Evolutionary conservation across 169 alveolate species (phyloP), one percentile per base, ranked within the genome.

Genomic region (Plasmodium falciparum): DNA sequence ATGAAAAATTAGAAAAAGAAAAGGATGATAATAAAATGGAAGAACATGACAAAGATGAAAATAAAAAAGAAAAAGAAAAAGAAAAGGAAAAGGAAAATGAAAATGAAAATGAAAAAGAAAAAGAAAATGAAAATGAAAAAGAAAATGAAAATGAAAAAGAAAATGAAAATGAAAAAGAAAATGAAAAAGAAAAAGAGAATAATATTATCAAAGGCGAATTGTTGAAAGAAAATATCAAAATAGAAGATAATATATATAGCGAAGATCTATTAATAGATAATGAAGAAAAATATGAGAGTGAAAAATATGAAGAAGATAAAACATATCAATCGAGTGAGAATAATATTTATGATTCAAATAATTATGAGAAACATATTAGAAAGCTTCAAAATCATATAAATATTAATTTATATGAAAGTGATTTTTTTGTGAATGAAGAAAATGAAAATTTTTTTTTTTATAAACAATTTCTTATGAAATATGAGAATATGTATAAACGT

Each of bases 381-480:
- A 58, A 63, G 56, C 9, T 83, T 49, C 80, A 83, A 56, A 69
- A 72, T 33, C 56, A 69, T 54, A 83, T 83, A 29, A 69, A 69
- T 50, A 29, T 56, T 6, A 67, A 83, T 62, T 62, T 83, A 29
- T 73, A 62, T 39, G 91, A 69, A 69, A 56, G 49, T 29, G 85
- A 83, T 17, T 83, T 83, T 69, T 83, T 83, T 83, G 59, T 24
- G 58, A 83, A 83, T 45, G 91, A 83, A 69, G 83, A 69, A 69
- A 69, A 67, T 52, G 91, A 83, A 15, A 83, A 83, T 26, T 83
- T 56, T 83, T 83, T 83, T 54, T 83, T 69, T 83, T 83, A 83
- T 62, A 83, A 67, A 47, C 69, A 83, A 56, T 83, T 69, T 69
- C 74, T 83, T 29, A 54, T 39, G 3, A 83, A 67, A 56, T 83